These are phyloP conservation scores for Tuber magnatum DNA, from an alignment of 495 filamentous ascomycete species.

Conservation along the genomic window DNA sequence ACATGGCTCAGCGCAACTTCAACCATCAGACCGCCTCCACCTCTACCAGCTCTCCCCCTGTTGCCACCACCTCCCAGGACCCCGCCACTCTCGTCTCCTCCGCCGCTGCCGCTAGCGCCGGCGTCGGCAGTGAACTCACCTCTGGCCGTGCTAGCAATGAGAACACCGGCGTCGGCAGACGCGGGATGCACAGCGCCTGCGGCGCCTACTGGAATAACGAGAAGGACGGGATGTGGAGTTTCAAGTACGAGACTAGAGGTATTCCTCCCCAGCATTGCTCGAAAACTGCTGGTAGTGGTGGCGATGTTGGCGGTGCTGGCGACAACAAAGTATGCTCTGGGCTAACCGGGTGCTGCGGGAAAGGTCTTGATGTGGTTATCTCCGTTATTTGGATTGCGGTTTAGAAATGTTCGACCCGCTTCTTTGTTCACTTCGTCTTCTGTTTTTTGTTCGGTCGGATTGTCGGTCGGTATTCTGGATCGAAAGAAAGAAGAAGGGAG, in stretches of 20 bases:
- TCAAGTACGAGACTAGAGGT: conserved; percentile 64
- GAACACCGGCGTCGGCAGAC: conserved; percentile 60
- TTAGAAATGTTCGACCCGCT: conserved; percentile 32
- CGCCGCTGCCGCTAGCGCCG: conserved; percentile 40
- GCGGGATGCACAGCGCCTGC: conserved; percentile 92
- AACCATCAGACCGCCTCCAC: conserved; percentile 35
- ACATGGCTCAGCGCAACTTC: conserved; percentile 55
- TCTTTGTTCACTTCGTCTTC: background rate
- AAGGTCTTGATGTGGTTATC: conserved; percentile 86
- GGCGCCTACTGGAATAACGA: conserved; percentile 97
- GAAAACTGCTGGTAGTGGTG: background rate
- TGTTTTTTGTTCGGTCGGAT: background rate
- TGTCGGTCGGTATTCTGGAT: background rate
- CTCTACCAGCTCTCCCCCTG: conserved; percentile 41
- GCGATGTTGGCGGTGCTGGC: background rate
- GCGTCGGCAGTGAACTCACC: conserved; percentile 37
- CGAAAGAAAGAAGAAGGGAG: background rate
- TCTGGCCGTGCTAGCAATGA: conserved; percentile 45
- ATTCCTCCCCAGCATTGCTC: background rate
- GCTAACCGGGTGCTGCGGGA: conserved; percentile 30
- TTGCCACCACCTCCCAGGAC: conserved; percentile 27
- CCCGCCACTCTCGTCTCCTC: conserved; percentile 36
- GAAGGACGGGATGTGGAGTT: conserved; percentile 95
- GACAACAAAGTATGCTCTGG: background rate
- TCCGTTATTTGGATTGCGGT: conserved; percentile 81